phyloP scores from a whole-genome alignment of 2,329 filamentous ascomycete genomes.

The Dendrostoma leiphaemia region DNA sequence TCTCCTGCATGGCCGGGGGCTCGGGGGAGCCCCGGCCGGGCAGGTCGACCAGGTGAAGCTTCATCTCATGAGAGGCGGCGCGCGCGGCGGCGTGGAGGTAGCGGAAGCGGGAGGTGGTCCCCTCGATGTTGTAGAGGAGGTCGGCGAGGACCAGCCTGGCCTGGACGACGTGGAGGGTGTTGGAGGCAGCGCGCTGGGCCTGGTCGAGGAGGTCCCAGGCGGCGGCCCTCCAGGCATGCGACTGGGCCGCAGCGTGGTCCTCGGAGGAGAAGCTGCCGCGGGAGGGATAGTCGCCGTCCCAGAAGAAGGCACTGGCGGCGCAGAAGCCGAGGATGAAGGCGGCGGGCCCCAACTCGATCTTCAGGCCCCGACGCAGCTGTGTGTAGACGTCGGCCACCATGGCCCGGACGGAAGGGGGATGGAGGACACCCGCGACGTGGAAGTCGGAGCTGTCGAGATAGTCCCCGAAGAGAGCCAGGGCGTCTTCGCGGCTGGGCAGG shows the following conservation, averaged over 20 bases:
- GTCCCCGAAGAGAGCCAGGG: slow-evolving; percentile 25
- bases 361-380: slow-evolving; percentile 12
- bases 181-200: slow-evolving; percentile 26
- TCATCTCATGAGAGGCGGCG: slow-evolving; percentile 31
- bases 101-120: slow-evolving; percentile 32
- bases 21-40: slow-evolving; percentile 23
- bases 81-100: slow-evolving; percentile 29
- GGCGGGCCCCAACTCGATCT: slow-evolving; percentile 21
- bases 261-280: slow-evolving; percentile 18
- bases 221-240: slow-evolving; percentile 31
- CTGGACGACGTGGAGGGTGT: slow-evolving; percentile 35
- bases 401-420: slow-evolving; percentile 23
- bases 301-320: slow-evolving; percentile 30
- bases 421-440: slow-evolving; percentile 8
- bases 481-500: slow-evolving; percentile 20
- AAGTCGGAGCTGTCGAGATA: slow-evolving; percentile 26
- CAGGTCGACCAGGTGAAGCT: slow-evolving; percentile 39
- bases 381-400: slow-evolving; percentile 23
- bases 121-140: slow-evolving; percentile 37
- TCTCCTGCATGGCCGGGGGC: slow-evolving; percentile 29
- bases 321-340: slow-evolving; percentile 28
- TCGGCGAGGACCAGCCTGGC: slow-evolving; percentile 37
- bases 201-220: slow-evolving; percentile 35
- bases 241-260: slow-evolving; percentile 19
- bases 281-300: slow-evolving; percentile 7